Evolutionary conservation across 1,139 yeast species (phyloP).

Genomic region (Taphrina populina): DNA sequence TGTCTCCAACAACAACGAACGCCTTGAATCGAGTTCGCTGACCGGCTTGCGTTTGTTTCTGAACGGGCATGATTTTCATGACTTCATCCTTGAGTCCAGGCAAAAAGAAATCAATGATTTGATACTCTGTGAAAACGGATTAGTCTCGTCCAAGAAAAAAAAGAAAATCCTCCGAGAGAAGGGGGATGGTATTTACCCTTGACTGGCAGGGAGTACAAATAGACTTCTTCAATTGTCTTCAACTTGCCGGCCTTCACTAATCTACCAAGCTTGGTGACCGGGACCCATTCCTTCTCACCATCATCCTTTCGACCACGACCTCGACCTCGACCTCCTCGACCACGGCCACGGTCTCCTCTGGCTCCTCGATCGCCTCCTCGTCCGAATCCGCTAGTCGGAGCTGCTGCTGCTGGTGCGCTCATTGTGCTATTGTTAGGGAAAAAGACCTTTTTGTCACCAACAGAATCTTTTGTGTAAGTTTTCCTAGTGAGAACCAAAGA

Average conservation of each 20-base stretch:
- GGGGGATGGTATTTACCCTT: slow-evolving; percentile 49
- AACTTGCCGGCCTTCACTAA: slow-evolving; percentile 98
- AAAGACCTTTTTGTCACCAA: too few species aligned
- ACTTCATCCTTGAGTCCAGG: slow-evolving; percentile 98
- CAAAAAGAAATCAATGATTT: slow-evolving; percentile 93
- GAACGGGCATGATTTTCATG: slow-evolving; percentile 97
- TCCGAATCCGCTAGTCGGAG: slow-evolving; percentile 31
- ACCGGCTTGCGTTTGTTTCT: slow-evolving; percentile 99
- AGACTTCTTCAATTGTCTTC: slow-evolving; percentile 94
- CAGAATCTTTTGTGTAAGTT: too few species aligned
- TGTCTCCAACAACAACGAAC: slow-evolving; percentile 98
- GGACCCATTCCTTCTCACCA: slow-evolving; percentile 99
- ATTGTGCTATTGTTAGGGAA: too few species aligned
- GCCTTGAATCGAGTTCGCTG: slow-evolving; percentile 99
- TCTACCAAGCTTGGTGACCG: slow-evolving; percentile 99
- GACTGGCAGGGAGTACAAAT: slow-evolving; percentile 98
- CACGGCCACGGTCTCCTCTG: slow-evolving; percentile 43
- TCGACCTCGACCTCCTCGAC: slow-evolving; percentile 60
- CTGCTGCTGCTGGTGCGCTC: slow-evolving; percentile 34
- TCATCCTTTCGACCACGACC: slow-evolving; percentile 62
- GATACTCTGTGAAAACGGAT: slow-evolving; percentile 68
- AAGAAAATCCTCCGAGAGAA: too few species aligned
- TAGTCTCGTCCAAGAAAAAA: too few species aligned
- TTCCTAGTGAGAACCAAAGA: too few species aligned
- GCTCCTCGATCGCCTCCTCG: slow-evolving; percentile 28